Percentiles rank a stretch among this genome's conserved stretches.
Evolutionary conservation across 805 yeast species (phyloP).

Genomic region (Zygosaccharomyces lentus): DNA sequence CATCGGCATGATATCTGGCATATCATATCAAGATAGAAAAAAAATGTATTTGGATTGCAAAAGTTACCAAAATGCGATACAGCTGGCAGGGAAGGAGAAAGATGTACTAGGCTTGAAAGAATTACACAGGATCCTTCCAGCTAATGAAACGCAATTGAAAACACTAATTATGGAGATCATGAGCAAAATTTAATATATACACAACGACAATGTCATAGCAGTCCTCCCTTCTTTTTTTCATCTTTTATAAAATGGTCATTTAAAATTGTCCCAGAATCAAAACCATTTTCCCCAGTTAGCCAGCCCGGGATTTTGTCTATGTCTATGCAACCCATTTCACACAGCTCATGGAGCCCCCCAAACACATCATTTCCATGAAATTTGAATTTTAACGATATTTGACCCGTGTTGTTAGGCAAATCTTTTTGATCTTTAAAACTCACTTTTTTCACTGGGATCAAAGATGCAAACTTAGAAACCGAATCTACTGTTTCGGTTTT

Average conservation of each 20-base stretch:
- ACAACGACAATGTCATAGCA: constrained; percentile 11
- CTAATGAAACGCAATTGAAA: constrained; percentile 26
- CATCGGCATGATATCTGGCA: constrained; percentile 47
- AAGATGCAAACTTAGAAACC: constrained; percentile 41
- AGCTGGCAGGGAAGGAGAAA: constrained; percentile 27
- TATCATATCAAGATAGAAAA: constrained; percentile 45
- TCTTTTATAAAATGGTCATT: constrained; percentile 36
- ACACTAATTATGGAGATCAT: constrained; percentile 22
- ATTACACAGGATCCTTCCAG: constrained; percentile 23
- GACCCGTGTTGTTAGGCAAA: constrained; percentile 1
- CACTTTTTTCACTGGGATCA: constrained; percentile 55
- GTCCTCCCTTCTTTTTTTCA: constrained; percentile 18
- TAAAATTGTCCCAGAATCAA: constrained; percentile 43
- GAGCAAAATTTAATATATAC: constrained; percentile 13
- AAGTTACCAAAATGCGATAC: constrained; percentile 46
- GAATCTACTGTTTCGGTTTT: constrained; percentile 2
- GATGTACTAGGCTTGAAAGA: constrained; percentile 26
- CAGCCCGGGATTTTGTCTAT: constrained; percentile 63
- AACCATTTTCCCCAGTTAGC: constrained; percentile 74
- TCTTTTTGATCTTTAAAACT: constrained; percentile 41
- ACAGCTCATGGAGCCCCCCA: constrained; percentile 72
- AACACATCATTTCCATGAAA: constrained; percentile 67
- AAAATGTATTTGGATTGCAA: constrained; percentile 50
- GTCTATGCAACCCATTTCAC: constrained; percentile 46
- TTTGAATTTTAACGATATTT: constrained; percentile 29